A percentile compares a stretch with the other conserved stretches of the same genome.
These are phyloP conservation scores for Aureobasidium subglaciale DNA, from an alignment of 2,329 filamentous ascomycete genomes.

Conservation along the genomic window DNA sequence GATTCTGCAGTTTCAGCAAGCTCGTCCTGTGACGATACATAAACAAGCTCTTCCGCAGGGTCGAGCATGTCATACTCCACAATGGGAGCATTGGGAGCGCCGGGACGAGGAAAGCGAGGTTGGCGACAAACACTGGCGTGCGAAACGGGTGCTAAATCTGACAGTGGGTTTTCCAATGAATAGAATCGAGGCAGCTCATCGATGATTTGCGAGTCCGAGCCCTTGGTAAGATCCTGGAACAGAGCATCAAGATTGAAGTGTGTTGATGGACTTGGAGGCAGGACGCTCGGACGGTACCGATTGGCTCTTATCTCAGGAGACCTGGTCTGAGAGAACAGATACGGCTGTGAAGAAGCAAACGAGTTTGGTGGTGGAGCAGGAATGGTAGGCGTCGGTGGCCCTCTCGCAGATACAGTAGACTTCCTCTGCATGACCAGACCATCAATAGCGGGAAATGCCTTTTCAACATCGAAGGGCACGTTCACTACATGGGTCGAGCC, in stretches of 20 bases:
- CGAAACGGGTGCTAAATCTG: constrained; percentile 78
- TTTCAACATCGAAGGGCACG: constrained; percentile 89
- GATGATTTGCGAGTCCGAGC: background rate
- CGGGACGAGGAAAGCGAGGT: constrained; percentile 13
- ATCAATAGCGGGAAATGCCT: constrained; percentile 70
- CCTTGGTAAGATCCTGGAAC: constrained; percentile 22
- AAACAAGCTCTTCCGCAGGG: constrained; percentile 72
- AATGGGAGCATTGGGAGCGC: constrained; percentile 23
- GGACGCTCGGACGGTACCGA: constrained; percentile 1
- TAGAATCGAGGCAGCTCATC: constrained; percentile 68
- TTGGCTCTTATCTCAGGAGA: background rate
- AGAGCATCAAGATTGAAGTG: constrained; percentile 22
- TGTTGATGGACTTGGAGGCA: constrained; percentile 5
- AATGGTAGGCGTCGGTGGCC: constrained; percentile 31
- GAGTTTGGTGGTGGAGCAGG: constrained; percentile 68
- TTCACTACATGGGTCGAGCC: constrained; percentile 85
- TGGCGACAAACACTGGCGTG: constrained; percentile 31
- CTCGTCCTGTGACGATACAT: constrained; percentile 63
- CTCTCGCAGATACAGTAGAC: constrained; percentile 47
- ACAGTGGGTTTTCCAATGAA: constrained; percentile 75
- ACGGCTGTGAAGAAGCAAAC: constrained; percentile 65
- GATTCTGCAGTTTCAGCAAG: constrained; percentile 41
- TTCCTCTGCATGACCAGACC: constrained; percentile 85
- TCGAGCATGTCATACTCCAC: constrained; percentile 58
- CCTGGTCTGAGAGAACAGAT: constrained; percentile 25